Conservation (phyloP, 192 early-diverging fungal species). For the Entomortierella chlamydospora region DNA sequence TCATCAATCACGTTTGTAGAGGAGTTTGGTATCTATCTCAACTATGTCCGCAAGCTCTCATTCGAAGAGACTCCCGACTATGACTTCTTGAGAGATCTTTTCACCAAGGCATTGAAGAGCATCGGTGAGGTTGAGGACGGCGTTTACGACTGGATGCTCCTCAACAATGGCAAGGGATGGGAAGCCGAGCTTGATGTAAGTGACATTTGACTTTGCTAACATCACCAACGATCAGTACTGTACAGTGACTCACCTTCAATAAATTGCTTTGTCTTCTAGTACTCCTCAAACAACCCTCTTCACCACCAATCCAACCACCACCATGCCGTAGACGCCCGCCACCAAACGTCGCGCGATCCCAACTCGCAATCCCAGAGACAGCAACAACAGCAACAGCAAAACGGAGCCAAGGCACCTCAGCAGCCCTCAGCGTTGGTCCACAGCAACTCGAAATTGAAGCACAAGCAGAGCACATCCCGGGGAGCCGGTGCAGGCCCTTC, state of each 20-base stretch:
- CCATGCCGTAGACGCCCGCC: slow-evolving; percentile 27
- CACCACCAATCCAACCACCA: slow-evolving; percentile 29
- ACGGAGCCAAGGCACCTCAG: slow-evolving; percentile 20
- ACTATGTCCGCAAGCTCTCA: slow-evolving; percentile 89
- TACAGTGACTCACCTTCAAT: too few relatives aligned
- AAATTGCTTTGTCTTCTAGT: slow-evolving; percentile 7
- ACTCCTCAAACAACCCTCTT: slow-evolving; percentile 45
- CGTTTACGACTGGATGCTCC: slow-evolving; percentile 93
- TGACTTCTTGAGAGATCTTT: slow-evolving; percentile 87
- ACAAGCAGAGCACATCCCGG: slow-evolving; percentile 30
- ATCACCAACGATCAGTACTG: too few relatives aligned
- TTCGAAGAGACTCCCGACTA: slow-evolving; percentile 98
- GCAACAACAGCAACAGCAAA: slow-evolving; percentile 18
- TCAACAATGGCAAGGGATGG: slow-evolving; percentile 67
- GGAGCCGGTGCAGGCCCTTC: neutral
- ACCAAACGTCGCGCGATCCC: slow-evolving; percentile 32
- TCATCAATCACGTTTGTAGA: slow-evolving; percentile 46
- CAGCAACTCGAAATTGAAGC: slow-evolving; percentile 50
- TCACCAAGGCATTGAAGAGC: slow-evolving; percentile 79
- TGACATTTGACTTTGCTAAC: neutral
- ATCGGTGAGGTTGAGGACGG: slow-evolving; percentile 88
- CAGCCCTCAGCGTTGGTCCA: slow-evolving; percentile 41
- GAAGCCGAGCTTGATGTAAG: slow-evolving; percentile 51
- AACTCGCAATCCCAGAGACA: slow-evolving; percentile 38
- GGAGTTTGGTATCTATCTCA: slow-evolving; percentile 91